Base-by-base conservation (phyloP, 202 grass and related monocot species). In the Setaria italica region DNA sequence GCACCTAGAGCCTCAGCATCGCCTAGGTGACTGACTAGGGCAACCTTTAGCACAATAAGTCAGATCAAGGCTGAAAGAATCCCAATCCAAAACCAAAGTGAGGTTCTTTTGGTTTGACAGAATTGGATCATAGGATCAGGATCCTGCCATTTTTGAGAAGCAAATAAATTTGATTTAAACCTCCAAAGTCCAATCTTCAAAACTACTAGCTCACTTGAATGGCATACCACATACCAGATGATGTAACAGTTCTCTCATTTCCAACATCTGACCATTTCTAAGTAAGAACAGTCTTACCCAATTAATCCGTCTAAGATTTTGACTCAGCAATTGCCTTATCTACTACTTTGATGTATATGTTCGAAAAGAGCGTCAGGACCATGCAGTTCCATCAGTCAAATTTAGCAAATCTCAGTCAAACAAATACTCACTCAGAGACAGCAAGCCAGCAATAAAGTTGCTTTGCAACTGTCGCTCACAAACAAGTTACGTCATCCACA, bases 101-200 rank as follows among this genome's bases (percentile, higher is more conserved):
- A 21, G 1, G n/a, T 39, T 59, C 6, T 13, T 42, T 76, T 60
- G 41, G 2, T 42, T n/a, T 60, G 12, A 45, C 19, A 45, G 6
- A 20, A 43, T 58, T 15, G 73, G 33, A 43, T 76, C 33, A 76
- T 11, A 41, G 16, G 72, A 56, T 12, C 16, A 41, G 34, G 53
- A 41, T 42, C 53, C 34, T 58, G 51, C 9, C 9, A 57, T 19
- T n/a, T 76, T 58, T 76, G 73, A 6, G 30, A 55, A 55, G 76
- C n/a, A 64, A 48, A 19, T 47, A 65, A 5, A 78, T 11, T 67
- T 67, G 16, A 67, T 21, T 67, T 53, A 53, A 79, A 64, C 43
- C 13, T 41, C 21, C 10, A 58, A 35, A 71, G 56, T 54, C n/a
- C 64, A 85, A 71, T 53, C 9, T 79, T 19, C 9, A 76, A 63